Evolutionary conservation across 257 asterid species (phyloP), one percentile per base, ranked within the genome.

Genomic region (Primulina tabacum): DNA sequence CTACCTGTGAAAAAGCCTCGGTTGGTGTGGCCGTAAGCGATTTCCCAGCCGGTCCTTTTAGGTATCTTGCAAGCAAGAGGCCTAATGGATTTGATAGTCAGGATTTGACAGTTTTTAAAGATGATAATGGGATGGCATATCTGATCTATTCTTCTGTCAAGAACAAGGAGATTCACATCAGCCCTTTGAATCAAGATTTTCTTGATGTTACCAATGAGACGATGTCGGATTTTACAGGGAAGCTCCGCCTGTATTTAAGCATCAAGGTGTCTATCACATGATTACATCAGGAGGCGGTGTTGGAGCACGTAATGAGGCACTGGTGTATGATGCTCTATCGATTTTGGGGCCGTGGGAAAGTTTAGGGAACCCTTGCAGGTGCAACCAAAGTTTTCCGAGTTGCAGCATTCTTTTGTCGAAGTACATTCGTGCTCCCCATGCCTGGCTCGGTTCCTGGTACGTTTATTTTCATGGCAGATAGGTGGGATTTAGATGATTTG

Each of bases 271-370:
- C 43, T 83, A 80, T 35, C 75, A 75, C 68, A 80, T 80, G 85
- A 58, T 83, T 64, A 83, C 88, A 1, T 83, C 88, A 32, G 88
- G 88, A 8, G 78, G 83, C 60, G 76, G 85, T 65, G 85, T 85
- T 2, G 80, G 88, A 83, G 77, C 88, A 1, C 88, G 85, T 10
- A 83, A 83, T 50, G 88, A 83, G 71, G 85, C 83, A 12, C 68
- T 80, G 61, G 82, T 68, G 63, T 83, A 80, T 59, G 78, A 77
- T 71, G 83, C 85, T 52, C 79, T 73, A 57, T 75, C 83, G 21
- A 70, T 78, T 52, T 21, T 75, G 69, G 88, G 88, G 67, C 85
- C 82, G n/a, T 80, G 83, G 88, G 83, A 70, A 74, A 83, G 80
- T 18, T 68, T 80, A 55, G 80, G 85, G 26, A 83, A 78, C 57